Conservation (phyloP, 306 rosid species). For the Castanospermum australe region DNA sequence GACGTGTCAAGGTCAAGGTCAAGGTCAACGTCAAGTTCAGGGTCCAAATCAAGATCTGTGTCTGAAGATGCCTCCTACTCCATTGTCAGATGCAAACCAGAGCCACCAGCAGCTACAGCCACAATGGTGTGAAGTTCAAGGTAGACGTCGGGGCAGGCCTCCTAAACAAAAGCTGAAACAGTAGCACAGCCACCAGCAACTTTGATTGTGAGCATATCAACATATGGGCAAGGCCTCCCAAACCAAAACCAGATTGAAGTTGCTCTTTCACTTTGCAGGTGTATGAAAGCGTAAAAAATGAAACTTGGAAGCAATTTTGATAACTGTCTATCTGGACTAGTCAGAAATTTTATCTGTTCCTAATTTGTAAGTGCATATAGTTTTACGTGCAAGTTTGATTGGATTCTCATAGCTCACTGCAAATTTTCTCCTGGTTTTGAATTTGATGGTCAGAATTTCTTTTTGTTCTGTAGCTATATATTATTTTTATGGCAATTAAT, state of each 20-base stretch:
- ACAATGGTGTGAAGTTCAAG: conserved; percentile 1
- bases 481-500: background rate
- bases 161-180: background rate
- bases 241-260: background rate
- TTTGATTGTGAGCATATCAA: background rate
- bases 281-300: background rate
- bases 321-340: background rate
- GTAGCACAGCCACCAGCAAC: background rate
- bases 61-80: conserved; percentile 7
- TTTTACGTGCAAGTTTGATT: background rate
- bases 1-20: background rate
- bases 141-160: background rate
- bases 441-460: background rate
- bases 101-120: background rate
- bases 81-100: background rate
- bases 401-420: background rate
- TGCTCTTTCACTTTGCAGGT: background rate
- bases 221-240: background rate
- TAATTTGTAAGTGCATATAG: background rate
- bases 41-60: background rate
- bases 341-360: background rate
- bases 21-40: background rate
- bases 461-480: background rate
- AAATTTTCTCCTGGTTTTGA: background rate
- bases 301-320: background rate